These are phyloP conservation scores for Suhomyces emberorum DNA, from an alignment of 805 yeast genomes.

Conservation along the genomic window DNA sequence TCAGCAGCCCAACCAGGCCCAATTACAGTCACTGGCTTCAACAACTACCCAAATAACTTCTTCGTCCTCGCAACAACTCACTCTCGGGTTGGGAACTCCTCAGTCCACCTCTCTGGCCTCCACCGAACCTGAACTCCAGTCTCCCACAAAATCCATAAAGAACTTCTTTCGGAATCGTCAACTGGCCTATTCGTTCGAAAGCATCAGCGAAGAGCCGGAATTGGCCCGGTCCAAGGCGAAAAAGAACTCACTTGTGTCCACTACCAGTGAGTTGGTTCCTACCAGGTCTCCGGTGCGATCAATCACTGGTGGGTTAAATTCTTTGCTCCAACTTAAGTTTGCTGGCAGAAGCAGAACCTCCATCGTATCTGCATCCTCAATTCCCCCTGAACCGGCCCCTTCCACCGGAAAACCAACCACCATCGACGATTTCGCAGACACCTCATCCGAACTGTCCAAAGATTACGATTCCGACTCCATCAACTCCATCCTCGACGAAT, in stretches of 20 bases:
- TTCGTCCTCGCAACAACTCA: not conserved
- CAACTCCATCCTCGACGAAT: conserved; percentile 30
- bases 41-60: not conserved
- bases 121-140: conserved; percentile 13
- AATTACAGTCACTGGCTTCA: not conserved
- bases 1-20: not conserved
- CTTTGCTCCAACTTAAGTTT: conserved; percentile 20
- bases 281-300: not conserved
- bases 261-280: conserved; percentile 7
- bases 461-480: conserved; percentile 25
- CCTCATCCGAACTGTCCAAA: conserved; percentile 17
- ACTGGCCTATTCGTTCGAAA: conserved; percentile 23
- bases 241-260: conserved; percentile 3
- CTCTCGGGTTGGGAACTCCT: not conserved
- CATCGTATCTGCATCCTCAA: conserved; percentile 1
- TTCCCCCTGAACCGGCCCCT: not conserved
- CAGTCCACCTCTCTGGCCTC: not conserved
- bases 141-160: conserved; percentile 26
- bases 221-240: conserved; percentile 2
- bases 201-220: conserved; percentile 21
- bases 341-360: conserved; percentile 19
- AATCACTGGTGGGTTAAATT: conserved; percentile 7
- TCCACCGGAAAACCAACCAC: conserved; percentile 15
- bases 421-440: conserved; percentile 40
- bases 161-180: conserved; percentile 21